Evolutionary conservation across 2,329 filamentous ascomycete genomes (phyloP).

Genomic region (Zasmidium citrigriseum): DNA sequence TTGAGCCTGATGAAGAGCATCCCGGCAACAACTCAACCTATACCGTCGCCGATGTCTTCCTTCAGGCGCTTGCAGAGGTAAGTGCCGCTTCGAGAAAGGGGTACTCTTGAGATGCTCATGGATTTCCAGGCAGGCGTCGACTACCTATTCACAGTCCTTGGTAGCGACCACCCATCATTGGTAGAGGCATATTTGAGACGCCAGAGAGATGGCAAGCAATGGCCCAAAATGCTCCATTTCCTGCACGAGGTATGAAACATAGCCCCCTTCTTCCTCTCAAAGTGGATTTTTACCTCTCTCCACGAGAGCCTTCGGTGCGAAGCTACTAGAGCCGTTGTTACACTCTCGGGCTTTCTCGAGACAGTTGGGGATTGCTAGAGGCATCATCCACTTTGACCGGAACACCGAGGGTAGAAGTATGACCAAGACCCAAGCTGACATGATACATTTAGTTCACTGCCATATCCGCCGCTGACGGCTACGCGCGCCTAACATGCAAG

Average conservation of each 20-base stretch:
- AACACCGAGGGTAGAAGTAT: no score
- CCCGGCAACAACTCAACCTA: background rate
- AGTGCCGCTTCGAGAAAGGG: background rate
- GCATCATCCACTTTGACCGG: no score
- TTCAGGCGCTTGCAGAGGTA: slow-evolving; percentile 17
- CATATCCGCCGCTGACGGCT: slow-evolving; percentile 77
- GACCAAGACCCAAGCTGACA: background rate
- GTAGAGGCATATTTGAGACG: slow-evolving; percentile 75
- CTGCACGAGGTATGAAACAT: slow-evolving; percentile 66
- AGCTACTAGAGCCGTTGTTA: no score
- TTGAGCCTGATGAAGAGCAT: background rate
- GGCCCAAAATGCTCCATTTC: slow-evolving; percentile 71
- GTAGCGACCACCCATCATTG: slow-evolving; percentile 71
- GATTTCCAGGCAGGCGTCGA: slow-evolving; percentile 50
- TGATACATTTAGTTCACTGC: slow-evolving; percentile 71
- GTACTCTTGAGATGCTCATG: background rate
- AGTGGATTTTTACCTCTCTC: no score
- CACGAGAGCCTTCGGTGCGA: no score
- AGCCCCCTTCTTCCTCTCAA: no score
- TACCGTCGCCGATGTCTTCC: slow-evolving; percentile 20
- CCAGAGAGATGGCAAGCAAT: slow-evolving; percentile 63
- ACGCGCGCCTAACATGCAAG: slow-evolving; percentile 66
- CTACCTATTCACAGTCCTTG: slow-evolving; percentile 63
- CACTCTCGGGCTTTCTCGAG: no score
- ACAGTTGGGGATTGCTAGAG: no score